Evolutionary conservation across 2,329 filamentous ascomycete genomes (phyloP).

Genomic region (Colletotrichum sp.): DNA sequence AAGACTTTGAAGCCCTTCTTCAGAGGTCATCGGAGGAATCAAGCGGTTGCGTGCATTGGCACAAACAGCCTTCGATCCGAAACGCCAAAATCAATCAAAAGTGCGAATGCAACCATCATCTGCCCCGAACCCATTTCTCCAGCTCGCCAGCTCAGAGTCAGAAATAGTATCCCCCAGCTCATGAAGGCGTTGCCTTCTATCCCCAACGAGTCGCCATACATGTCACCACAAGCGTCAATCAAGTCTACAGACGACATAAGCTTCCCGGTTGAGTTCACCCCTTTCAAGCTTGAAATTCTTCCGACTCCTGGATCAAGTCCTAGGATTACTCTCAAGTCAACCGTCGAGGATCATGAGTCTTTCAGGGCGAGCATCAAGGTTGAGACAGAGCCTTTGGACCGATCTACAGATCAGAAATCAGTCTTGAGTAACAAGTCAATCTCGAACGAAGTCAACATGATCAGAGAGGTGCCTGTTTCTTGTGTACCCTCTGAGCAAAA

Average conservation of each 20-base stretch:
- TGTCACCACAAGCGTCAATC: neutral
- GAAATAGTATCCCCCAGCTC: slow-evolving; percentile 54
- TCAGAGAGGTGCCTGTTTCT: neutral
- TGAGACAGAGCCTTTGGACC: neutral
- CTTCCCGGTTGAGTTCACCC: slow-evolving; percentile 9
- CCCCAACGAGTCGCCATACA: slow-evolving; percentile 32
- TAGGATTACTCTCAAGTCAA: neutral
- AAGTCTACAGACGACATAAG: neutral
- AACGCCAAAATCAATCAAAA: neutral
- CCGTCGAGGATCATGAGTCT: slow-evolving; percentile 8
- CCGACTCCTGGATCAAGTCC: slow-evolving; percentile 4
- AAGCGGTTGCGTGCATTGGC: slow-evolving; percentile 26
- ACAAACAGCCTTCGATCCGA: slow-evolving; percentile 6
- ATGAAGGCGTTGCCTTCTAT: slow-evolving; percentile 58
- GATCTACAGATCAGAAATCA: neutral
- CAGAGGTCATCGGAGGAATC: slow-evolving; percentile 29
- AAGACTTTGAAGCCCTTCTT: neutral
- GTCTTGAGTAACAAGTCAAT: neutral
- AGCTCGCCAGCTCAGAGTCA: slow-evolving; percentile 46
- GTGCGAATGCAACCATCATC: slow-evolving; percentile 31
- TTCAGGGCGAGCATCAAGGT: slow-evolving; percentile 8
- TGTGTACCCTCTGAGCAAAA: neutral
- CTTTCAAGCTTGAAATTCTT: slow-evolving; percentile 20
- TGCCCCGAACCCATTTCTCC: slow-evolving; percentile 56
- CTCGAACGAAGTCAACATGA: neutral